These are phyloP conservation scores for Ustilago trichophora DNA, from an alignment of 1,284 basidiomycete genomes.

Conservation along the genomic window DNA sequence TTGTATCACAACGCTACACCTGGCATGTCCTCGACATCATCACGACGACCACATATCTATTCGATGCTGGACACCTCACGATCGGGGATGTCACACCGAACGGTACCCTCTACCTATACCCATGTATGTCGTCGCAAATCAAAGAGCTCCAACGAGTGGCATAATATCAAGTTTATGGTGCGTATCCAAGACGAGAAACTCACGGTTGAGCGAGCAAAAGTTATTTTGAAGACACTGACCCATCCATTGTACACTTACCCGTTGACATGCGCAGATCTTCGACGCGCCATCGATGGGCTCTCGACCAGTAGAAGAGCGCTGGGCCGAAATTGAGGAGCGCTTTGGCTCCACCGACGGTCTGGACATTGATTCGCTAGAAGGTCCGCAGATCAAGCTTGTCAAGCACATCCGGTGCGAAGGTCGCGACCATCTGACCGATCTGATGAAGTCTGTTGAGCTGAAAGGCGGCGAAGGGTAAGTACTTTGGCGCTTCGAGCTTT, in stretches of 20 bases:
- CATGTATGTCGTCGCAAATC: conserved; percentile 72
- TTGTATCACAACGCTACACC: too few relatives aligned
- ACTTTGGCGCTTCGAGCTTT: too few relatives aligned
- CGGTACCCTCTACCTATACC: conserved; percentile 64
- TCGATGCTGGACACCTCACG: conserved; percentile 7
- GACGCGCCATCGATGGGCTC: conserved; percentile 73
- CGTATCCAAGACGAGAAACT: too few relatives aligned
- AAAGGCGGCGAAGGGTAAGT: conserved; percentile 73
- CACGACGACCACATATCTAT: conserved; percentile 12
- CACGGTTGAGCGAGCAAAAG: too few relatives aligned
- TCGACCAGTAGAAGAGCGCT: conserved; percentile 73
- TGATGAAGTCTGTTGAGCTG: conserved; percentile 72
- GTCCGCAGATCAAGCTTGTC: conserved; percentile 71
- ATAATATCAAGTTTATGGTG: conserved; percentile 73
- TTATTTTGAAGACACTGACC: too few relatives aligned
- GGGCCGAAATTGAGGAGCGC: conserved; percentile 69
- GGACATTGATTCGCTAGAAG: conserved; percentile 27
- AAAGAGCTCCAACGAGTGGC: conserved; percentile 73
- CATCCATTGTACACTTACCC: too few relatives aligned
- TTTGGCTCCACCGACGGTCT: conserved; percentile 69
- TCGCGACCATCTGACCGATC: conserved; percentile 71
- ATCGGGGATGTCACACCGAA: conserved; percentile 9
- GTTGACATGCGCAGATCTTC: conserved; percentile 75
- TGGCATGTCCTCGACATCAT: conserved; percentile 1
- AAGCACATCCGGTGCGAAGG: conserved; percentile 71